These are phyloP conservation scores for Aspergillus japonicus DNA, from an alignment of 2,329 filamentous ascomycete genomes.

Conservation along the genomic window DNA sequence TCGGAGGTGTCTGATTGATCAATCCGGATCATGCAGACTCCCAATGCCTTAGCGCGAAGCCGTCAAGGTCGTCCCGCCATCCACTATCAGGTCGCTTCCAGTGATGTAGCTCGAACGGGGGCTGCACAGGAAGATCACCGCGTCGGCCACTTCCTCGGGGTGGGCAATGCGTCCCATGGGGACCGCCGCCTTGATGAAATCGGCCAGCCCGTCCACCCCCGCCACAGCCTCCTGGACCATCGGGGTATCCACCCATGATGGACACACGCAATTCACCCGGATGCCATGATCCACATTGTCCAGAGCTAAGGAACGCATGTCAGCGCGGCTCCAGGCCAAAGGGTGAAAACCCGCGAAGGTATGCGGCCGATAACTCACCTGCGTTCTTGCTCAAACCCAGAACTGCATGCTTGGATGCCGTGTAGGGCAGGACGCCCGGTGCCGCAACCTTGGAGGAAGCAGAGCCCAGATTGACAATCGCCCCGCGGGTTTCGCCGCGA, in stretches of 20 bases:
- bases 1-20: too few species aligned
- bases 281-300: conserved; percentile 29
- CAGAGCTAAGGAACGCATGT: conserved; percentile 22
- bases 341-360: too few species aligned
- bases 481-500: conserved; percentile 24
- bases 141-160: conserved; percentile 5
- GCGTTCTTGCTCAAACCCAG: conserved; percentile 45
- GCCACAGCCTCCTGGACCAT: conserved; percentile 24
- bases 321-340: background rate
- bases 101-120: conserved; percentile 8
- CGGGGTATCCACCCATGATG: conserved; percentile 32
- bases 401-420: conserved; percentile 45
- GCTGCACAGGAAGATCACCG: conserved; percentile 4
- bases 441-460: conserved; percentile 33
- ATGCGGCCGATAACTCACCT: conserved; percentile 16
- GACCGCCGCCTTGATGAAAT: too few species aligned
- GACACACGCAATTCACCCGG: conserved; percentile 35
- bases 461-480: conserved; percentile 43
- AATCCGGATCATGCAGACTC: too few species aligned
- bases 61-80: conserved; percentile 2
- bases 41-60: too few species aligned
- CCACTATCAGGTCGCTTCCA: conserved; percentile 1
- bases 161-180: background rate
- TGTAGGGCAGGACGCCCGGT: conserved; percentile 39
- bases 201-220: background rate